phyloP scores from a whole-genome alignment of 2,329 filamentous ascomycete genomes.

The Phialocephala sp. region DNA sequence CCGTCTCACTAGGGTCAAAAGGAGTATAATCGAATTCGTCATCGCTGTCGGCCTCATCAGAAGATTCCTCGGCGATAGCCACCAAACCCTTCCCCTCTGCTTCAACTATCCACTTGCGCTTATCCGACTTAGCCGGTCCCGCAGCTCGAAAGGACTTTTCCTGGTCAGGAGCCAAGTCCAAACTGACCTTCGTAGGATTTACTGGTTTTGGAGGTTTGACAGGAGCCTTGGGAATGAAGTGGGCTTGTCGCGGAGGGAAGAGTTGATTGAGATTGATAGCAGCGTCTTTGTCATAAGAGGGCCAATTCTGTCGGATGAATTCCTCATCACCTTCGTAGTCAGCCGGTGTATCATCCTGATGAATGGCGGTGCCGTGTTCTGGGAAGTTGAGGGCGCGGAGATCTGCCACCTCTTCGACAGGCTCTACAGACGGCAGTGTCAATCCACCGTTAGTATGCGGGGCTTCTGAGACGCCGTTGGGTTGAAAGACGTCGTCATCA shows the following conservation, averaged over 20 bases:
- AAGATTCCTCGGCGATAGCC: constrained; percentile 47
- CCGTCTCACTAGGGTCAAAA: constrained; percentile 61
- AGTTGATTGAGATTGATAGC: constrained; percentile 82
- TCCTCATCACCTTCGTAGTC: constrained; percentile 77
- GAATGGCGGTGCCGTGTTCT: constrained; percentile 45
- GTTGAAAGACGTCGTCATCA: constrained; percentile 30
- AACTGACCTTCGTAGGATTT: constrained; percentile 82
- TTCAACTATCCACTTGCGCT: constrained; percentile 62
- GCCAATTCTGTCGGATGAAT: constrained; percentile 79
- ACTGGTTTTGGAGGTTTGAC: constrained; percentile 80
- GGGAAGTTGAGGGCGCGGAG: constrained; percentile 54
- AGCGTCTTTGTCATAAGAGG: constrained; percentile 76
- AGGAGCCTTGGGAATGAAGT: constrained; percentile 80
- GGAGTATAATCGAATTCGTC: constrained; percentile 58
- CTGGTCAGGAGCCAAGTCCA: constrained; percentile 86
- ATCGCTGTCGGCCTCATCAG: constrained; percentile 49
- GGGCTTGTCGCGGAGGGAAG: constrained; percentile 79
- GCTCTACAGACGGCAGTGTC: constrained; percentile 31
- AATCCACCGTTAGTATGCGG: constrained; percentile 28
- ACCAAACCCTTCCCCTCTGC: constrained; percentile 56
- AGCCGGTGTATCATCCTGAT: constrained; percentile 70
- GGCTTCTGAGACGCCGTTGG: constrained; percentile 28
- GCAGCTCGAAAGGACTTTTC: constrained; percentile 84
- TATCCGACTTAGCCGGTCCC: constrained; percentile 58
- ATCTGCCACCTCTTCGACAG: constrained; percentile 31